Base-by-base conservation (phyloP, 2,329 filamentous ascomycete genomes). In the Aspergillus sp. region DNA sequence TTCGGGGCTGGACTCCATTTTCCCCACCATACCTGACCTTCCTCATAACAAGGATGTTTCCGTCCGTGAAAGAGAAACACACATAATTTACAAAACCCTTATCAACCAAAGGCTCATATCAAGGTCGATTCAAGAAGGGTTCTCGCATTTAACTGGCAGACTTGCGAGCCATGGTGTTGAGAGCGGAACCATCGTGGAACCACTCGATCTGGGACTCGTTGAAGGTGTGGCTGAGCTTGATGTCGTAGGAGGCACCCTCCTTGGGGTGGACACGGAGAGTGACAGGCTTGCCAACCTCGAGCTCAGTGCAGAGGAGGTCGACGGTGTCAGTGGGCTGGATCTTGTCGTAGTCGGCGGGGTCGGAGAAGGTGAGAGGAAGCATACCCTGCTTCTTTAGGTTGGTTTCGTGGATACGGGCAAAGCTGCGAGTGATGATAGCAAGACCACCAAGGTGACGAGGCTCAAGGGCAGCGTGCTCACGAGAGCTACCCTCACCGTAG, bases 371-470 rank as follows among this genome's bases (percentile, higher is more conserved):
- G 58, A 98, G 82, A 65, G 93, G 93, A 76, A 98, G 87, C 91
- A 98, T 96, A 76, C 93, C 93, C 83, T 98, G 93, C 86, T 98
- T 98, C 88, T 98, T 98, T 79, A 98, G 77, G 83, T 98, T 98
- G 79, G 93, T 98, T 82, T 98, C 93, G 82, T 98, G 93, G 68
- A 98, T 98, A 86, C 93, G 93, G 66, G 93, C 93, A 70, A 98
- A 98, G 57, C 83, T 88, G 68, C 89, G 86, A 67, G 86, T 90
- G 70, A 98, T 94, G 78, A 98, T 95, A 66, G 91, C 93, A 65
- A 96, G 82, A 73, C 91, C 93, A 67, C 93, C 93, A 57, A 98
- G 85, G 78, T 97, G 91, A 70, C 93, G 85, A 68, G 93, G 93
- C 80, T 98, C 91, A 53, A 98, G 84, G 73, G 93, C 93, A 61